Evolutionary conservation across 345 rosid genomes (phyloP).

Genomic region (Kandelia obovata): DNA sequence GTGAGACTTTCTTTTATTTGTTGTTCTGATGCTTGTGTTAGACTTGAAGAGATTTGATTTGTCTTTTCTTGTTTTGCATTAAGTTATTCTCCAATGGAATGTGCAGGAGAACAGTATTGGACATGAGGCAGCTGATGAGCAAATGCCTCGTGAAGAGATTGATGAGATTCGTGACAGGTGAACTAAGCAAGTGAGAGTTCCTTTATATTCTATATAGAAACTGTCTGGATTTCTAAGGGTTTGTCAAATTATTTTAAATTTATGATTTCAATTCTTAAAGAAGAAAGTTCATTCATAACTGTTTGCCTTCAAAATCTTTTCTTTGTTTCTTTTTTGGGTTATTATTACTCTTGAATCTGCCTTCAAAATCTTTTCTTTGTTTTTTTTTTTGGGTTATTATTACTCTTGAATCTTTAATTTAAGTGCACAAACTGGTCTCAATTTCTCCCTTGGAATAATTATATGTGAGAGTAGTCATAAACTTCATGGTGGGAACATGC

Average conservation of each 20-base stretch:
- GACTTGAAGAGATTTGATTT: constrained; percentile 3
- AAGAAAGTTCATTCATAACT: neutral
- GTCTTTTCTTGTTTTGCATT: constrained; percentile 15
- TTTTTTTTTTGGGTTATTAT: constrained; percentile 1
- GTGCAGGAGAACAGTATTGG: constrained; percentile 57
- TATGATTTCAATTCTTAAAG: constrained; percentile 2
- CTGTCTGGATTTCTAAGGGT: constrained; percentile 17
- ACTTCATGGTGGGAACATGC: neutral
- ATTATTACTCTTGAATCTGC: neutral
- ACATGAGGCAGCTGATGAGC: constrained; percentile 31
- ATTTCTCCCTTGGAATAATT: neutral
- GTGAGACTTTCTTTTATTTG: constrained; percentile 26
- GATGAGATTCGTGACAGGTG: constrained; percentile 80
- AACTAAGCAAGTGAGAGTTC: constrained; percentile 84
- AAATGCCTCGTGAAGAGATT: constrained; percentile 26
- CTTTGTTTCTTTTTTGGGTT: constrained; percentile 1
- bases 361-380: neutral
- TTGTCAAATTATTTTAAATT: neutral
- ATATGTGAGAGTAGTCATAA: neutral
- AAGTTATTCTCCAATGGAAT: constrained; percentile 25
- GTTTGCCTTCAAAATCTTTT: neutral
- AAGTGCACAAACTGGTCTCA: constrained; percentile 2
- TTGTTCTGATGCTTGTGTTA: constrained; percentile 15
- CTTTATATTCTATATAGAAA: constrained; percentile 46
- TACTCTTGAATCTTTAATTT: constrained; percentile 1